These are phyloP conservation scores for Solanum chaucha DNA, from an alignment of 257 asterid genomes.

Conservation along the genomic window DNA sequence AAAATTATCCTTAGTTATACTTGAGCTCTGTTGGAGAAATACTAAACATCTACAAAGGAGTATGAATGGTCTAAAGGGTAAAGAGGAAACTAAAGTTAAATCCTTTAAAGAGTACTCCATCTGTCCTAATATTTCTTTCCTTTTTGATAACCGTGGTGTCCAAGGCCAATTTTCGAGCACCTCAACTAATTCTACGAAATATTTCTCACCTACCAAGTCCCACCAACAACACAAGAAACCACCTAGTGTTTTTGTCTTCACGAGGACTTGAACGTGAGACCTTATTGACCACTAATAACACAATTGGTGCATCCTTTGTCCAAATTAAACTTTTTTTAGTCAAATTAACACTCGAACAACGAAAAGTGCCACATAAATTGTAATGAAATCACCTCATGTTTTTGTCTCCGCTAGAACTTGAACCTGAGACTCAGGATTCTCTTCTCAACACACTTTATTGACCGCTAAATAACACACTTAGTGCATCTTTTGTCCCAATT, in stretches of 20 bases:
- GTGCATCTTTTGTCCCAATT: neutral
- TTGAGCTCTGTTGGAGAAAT: neutral
- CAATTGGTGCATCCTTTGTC: neutral
- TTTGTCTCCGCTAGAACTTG: too few relatives aligned
- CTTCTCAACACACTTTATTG: neutral
- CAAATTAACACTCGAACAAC: rapidly evolving
- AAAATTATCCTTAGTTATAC: neutral
- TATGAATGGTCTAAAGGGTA: neutral
- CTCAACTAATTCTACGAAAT: neutral
- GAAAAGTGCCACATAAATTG: neutral
- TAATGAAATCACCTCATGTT: rapidly evolving
- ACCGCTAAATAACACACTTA: neutral
- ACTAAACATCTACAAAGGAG: neutral
- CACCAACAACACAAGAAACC: neutral
- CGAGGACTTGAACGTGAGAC: neutral
- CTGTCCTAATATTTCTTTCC: neutral
- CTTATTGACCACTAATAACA: neutral
- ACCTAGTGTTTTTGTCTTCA: neutral
- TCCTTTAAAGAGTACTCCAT: neutral
- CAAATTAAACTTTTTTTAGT: neutral
- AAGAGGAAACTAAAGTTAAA: neutral
- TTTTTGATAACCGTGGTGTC: neutral
- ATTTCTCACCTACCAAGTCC: neutral
- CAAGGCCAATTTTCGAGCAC: neutral
- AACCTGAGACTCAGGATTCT: neutral